Evolutionary conservation across 768 basidiomycete species (phyloP).

Genomic region (Termitomyces sp.): DNA sequence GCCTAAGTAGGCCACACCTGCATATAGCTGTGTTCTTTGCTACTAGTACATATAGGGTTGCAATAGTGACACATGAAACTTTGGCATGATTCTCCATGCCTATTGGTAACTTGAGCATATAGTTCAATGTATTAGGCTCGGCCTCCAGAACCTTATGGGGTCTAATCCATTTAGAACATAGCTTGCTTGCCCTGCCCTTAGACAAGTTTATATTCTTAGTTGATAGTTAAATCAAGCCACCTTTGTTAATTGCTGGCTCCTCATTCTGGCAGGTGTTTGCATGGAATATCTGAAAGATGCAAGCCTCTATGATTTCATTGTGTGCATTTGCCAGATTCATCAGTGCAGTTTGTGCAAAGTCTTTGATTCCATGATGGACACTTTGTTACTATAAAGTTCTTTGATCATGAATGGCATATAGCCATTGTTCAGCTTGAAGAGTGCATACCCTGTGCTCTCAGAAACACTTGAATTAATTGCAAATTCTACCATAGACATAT

Average conservation of each 20-base stretch:
- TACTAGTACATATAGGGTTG: constrained; percentile 19
- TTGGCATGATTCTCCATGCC: too few relatives aligned
- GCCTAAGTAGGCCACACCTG: too few relatives aligned
- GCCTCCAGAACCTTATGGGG: constrained; percentile 25
- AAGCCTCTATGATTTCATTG: not conserved
- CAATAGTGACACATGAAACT: constrained; percentile 30
- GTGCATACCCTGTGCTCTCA: too few relatives aligned
- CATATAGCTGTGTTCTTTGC: too few relatives aligned
- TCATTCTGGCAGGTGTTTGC: too few relatives aligned
- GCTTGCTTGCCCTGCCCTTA: constrained; percentile 13
- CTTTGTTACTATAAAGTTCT: too few relatives aligned
- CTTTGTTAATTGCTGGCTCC: not conserved
- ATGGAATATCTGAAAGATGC: not conserved
- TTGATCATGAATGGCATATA: too few relatives aligned
- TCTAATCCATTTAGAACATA: constrained; percentile 31
- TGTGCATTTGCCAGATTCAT: not conserved
- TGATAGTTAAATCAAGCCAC: not conserved
- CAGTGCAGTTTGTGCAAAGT: not conserved
- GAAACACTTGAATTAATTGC: too few relatives aligned
- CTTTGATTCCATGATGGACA: not conserved
- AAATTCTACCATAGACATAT: too few relatives aligned
- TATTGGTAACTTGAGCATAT: too few relatives aligned
- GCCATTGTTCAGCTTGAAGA: too few relatives aligned
- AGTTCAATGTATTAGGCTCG: too few relatives aligned
- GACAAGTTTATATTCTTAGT: not conserved